Base-by-base conservation (phyloP, 2,329 filamentous ascomycete species). In the Alternaria metachromatica region DNA sequence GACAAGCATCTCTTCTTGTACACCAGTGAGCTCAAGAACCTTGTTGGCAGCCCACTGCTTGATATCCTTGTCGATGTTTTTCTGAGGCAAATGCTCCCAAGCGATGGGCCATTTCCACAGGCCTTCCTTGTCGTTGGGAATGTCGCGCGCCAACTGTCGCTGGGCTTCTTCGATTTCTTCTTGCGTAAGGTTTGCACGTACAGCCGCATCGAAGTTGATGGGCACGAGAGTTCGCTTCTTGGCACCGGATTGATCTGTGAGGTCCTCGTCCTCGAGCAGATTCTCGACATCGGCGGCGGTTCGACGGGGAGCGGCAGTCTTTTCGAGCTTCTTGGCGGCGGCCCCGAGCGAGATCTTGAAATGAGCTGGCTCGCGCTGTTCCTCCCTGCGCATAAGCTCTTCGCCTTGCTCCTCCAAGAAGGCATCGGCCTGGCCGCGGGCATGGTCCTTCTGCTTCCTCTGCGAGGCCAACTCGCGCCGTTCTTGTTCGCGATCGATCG, bases 41-140 rank as follows among this genome's bases (percentile, higher is more conserved):
- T 98, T 99, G 87, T 97, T 97, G 84, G 97, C 94, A 60, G 98
- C 93, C 82, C 97, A 99, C 28, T 95, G 94, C 75, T 92, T 89
- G 71, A 99, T 88, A 78, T 97, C 94, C 68, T 96, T 92, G 64
- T 89, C 87, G 63, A 98, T 88, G 45, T 96, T 87, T 15, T 87
- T 85, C 65, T 96, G 91, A 76, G 96, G 92, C 78, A 99, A 86
- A 80, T 90, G 93, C 55, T 96, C 91, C 96, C 96, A 99, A 73
- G 94, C 92, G 78, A 99, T 89, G 18, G 91, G 84, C 93, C 94
- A 98, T n/a, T 86, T 87, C 93, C 95, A 99, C 4, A 99, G 85
- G 0, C 92, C 93, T 3, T 92, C 89, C 78, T 92, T 93, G 76
- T 96, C 91, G 13, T 89, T 91, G 0, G 96, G 96, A 67, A 99